Conservation (phyloP, 2,329 filamentous ascomycete genomes). For the Aureobasidium leucospermi region DNA sequence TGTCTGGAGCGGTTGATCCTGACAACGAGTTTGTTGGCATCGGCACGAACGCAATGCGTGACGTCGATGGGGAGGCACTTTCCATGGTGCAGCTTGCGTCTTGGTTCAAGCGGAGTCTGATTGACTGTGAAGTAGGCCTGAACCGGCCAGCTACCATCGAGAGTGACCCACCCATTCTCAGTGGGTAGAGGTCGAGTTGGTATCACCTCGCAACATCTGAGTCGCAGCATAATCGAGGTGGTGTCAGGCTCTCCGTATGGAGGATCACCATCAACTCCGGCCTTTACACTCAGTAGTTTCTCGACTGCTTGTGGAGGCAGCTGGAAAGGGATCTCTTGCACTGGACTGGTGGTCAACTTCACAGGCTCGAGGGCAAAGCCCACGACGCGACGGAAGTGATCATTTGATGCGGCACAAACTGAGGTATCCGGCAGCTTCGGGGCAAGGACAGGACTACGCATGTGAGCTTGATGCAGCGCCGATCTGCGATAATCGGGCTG, state of each 20-base stretch:
- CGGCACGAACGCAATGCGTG: conserved; percentile 50
- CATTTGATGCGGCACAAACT: neutral
- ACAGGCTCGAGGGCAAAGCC: conserved; percentile 3
- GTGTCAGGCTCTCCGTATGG: conserved; percentile 34
- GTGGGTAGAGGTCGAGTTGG: conserved; percentile 21
- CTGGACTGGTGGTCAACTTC: conserved; percentile 20
- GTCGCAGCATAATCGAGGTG: conserved; percentile 55
- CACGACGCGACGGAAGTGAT: conserved; percentile 4
- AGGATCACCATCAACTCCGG: conserved; percentile 25
- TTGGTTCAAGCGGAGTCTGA: conserved; percentile 43
- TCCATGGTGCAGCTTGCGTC: conserved; percentile 64
- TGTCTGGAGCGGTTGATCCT: conserved; percentile 34
- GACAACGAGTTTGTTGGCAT: conserved; percentile 56
- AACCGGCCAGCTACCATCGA: conserved; percentile 64
- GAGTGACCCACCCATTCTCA: conserved; percentile 53
- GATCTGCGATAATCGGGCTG: conserved; percentile 39
- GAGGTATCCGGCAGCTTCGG: neutral
- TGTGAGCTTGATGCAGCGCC: conserved; percentile 52
- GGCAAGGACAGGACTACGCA: conserved; percentile 46
- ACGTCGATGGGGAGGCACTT: conserved; percentile 72
- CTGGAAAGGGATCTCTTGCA: conserved; percentile 42
- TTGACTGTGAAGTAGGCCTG: conserved; percentile 66
- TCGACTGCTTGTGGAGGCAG: conserved; percentile 33
- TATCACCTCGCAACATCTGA: conserved; percentile 56
- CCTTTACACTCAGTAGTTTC: conserved; percentile 29